A percentile compares a stretch with the other conserved stretches of the same genome.
Evolutionary conservation across 768 basidiomycete genomes (phyloP).

Genomic region (Tylopilus balloui): DNA sequence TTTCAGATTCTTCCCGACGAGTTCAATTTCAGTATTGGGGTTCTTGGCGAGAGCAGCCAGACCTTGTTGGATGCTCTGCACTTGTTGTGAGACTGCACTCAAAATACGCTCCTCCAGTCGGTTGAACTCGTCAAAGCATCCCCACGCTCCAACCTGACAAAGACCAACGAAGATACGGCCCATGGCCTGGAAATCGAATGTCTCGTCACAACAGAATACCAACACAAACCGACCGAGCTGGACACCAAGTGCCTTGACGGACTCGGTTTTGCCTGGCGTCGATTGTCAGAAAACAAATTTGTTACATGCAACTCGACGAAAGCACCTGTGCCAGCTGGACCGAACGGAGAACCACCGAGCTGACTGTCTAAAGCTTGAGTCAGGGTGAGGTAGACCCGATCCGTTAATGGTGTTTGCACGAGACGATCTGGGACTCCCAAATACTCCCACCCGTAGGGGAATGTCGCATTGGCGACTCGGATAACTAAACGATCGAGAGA

Average conservation of each 20-base stretch:
- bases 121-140: slow-evolving; percentile 97
- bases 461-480: slow-evolving; percentile 83
- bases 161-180: slow-evolving; percentile 98
- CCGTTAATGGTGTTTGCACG: slow-evolving; percentile 96
- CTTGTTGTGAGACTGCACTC: slow-evolving; percentile 97
- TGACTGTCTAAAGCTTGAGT: slow-evolving; percentile 95
- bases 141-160: slow-evolving; percentile 99
- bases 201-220: slow-evolving; percentile 99
- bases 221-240: slow-evolving; percentile 98
- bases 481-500: slow-evolving; percentile 79
- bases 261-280: slow-evolving; percentile 88
- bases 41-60: slow-evolving; percentile 78
- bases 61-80: slow-evolving; percentile 97
- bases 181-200: slow-evolving; percentile 99
- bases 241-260: slow-evolving; percentile 96
- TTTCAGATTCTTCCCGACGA: slow-evolving; percentile 91
- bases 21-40: slow-evolving; percentile 86
- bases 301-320: not conserved
- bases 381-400: slow-evolving; percentile 92
- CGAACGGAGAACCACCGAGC: slow-evolving; percentile 95
- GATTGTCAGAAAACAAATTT: slow-evolving; percentile 2
- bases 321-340: slow-evolving; percentile 93
- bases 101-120: slow-evolving; percentile 96
- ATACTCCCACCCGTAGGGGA: slow-evolving; percentile 99
- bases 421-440: slow-evolving; percentile 94